phyloP scores from a whole-genome alignment of 805 yeast species.

The Cyberlindnera maclurae region DNA sequence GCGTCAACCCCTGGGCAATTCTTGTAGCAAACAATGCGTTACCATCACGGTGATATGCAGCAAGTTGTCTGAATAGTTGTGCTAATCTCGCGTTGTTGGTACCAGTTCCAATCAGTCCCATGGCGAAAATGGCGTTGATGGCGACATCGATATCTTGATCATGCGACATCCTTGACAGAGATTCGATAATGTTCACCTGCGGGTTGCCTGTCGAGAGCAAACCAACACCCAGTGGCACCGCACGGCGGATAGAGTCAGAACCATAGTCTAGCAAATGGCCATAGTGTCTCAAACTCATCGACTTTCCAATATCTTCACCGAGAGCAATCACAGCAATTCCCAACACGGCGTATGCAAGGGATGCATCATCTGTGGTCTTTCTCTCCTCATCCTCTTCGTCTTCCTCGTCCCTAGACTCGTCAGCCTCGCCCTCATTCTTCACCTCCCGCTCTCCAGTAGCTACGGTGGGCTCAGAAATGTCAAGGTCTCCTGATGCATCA shows the following conservation, averaged over 20 bases:
- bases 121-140: slow-evolving; percentile 86
- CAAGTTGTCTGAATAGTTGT: slow-evolving; percentile 89
- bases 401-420: slow-evolving; percentile 19
- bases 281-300: slow-evolving; percentile 94
- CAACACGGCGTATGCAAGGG: slow-evolving; percentile 76
- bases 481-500: slow-evolving; percentile 26
- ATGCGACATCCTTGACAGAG: slow-evolving; percentile 92
- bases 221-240: slow-evolving; percentile 98
- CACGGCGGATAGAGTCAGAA: slow-evolving; percentile 79
- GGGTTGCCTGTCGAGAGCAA: slow-evolving; percentile 89
- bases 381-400: slow-evolving; percentile 24
- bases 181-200: slow-evolving; percentile 94
- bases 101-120: slow-evolving; percentile 99
- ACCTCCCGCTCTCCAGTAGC: slow-evolving; percentile 26
- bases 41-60: slow-evolving; percentile 87
- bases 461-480: slow-evolving; percentile 17
- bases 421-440: slow-evolving; percentile 14
- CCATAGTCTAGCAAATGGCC: slow-evolving; percentile 98
- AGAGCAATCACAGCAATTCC: slow-evolving; percentile 92
- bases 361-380: slow-evolving; percentile 28
- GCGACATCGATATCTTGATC: slow-evolving; percentile 94
- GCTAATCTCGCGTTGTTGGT: slow-evolving; percentile 97
- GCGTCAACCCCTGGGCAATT: slow-evolving; percentile 90
- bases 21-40: slow-evolving; percentile 89
- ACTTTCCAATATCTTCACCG: slow-evolving; percentile 98